These are phyloP conservation scores for Paulownia fortunei DNA, from an alignment of 257 asterid species.

Conservation along the genomic window DNA sequence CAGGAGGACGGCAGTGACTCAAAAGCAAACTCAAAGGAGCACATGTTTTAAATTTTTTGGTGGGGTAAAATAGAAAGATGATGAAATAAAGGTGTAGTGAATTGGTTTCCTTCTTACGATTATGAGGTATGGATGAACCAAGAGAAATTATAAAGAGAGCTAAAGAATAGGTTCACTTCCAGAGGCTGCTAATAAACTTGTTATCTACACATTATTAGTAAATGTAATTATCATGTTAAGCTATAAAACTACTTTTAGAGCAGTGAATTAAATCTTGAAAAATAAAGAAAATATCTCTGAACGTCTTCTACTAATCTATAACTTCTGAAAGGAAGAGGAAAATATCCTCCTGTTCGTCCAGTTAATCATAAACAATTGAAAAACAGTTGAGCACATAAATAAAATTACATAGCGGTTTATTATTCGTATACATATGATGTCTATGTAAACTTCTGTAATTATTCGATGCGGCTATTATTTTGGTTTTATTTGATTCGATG, in stretches of 20 bases:
- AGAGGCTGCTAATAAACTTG: neutral
- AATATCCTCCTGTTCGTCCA: neutral
- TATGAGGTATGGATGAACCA: neutral
- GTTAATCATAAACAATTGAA: neutral
- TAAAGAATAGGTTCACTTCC: neutral
- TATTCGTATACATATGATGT: neutral
- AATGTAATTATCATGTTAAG: neutral
- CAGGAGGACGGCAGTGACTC: neutral
- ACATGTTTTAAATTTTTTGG: neutral
- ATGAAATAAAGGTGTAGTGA: neutral
- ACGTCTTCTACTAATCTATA: neutral
- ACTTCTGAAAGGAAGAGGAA: neutral
- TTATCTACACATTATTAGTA: neutral
- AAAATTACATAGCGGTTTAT: neutral
- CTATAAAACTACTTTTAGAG: neutral
- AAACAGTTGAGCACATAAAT: neutral
- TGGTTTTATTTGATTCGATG: too few species aligned
- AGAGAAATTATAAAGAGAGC: neutral
- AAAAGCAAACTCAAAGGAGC: constrained; percentile 7
- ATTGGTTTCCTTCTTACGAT: neutral
- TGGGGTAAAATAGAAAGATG: neutral
- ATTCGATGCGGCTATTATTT: too few species aligned
- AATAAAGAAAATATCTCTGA: neutral
- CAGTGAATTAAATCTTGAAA: neutral
- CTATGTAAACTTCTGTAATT: neutral